Evolutionary conservation across 345 rosid species (phyloP), one percentile per base, ranked within the genome.

Genomic region (Durio zibethinus): DNA sequence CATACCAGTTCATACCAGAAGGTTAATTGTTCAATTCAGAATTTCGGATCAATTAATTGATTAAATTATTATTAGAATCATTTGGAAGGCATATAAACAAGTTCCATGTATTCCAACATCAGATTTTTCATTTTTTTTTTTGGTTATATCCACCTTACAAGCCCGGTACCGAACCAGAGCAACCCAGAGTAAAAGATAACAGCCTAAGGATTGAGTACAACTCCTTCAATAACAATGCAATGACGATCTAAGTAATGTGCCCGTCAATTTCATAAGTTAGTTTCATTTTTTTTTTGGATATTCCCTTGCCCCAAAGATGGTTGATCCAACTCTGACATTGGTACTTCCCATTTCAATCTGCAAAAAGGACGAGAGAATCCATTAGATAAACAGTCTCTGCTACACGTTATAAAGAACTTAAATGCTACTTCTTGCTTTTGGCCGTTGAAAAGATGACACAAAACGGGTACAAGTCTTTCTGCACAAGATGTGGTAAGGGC

Each of bases 341-440:
- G 97, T 93, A 76, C 99, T 93, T 72, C 99, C 97, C 87, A 90
- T 77, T 87, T 92, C 98, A 50, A 93, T 89, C 99, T 96, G 90
- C 80, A 86, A 82, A 72, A 48, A 5, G 61, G 31, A 53, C 7
- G 2, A 10, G 18, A 25, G 1, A 16, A 43, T 31, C 23, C 36
- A n/a, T 75, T 14, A 75, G 48, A 62, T n/a, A n/a, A 35, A 54
- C 31, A 12, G 18, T 0, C 21, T 14, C 25, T 20, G 31, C 65
- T 21, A n/a, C 3, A 3, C 1, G 1, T n/a, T 36, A 47, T 21
- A 54, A 52, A 36, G 15, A 65, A 52, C 23, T 9, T 56, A 31
- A 31, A 59, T 16, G 42, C 56, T 68, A 61, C n/a, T 14, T 21
- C 61, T 56, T 8, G 61, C 5, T 12, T 9, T 56, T 56, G 61